Conservation (phyloP, 1,139 yeast genomes). For the Lodderomyces theae region DNA sequence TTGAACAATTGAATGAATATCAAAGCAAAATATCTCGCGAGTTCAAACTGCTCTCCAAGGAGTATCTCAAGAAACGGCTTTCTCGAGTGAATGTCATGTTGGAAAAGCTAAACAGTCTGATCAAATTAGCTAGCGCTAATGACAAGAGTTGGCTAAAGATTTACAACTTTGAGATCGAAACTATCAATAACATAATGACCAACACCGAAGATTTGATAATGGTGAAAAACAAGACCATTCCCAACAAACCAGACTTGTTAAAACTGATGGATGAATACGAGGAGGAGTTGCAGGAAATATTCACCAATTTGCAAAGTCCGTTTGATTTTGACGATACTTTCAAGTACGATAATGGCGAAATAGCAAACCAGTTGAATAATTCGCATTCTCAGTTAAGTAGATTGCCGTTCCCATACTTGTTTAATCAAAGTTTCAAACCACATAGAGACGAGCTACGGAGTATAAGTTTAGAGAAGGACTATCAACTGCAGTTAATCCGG, state of each 20-base stretch:
- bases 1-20: constrained; percentile 29
- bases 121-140: constrained; percentile 27
- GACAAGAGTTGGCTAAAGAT: constrained; percentile 37
- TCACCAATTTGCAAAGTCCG: constrained; percentile 34
- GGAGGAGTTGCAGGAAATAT: constrained; percentile 27
- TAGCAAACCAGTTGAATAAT: constrained; percentile 2
- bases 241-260: constrained; percentile 20
- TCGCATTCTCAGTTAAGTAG: constrained; percentile 10
- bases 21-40: constrained; percentile 33
- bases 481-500: constrained; percentile 27
- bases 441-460: constrained; percentile 26
- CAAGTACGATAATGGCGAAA: constrained; percentile 12
- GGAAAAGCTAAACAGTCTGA: constrained; percentile 25
- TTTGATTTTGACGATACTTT: constrained; percentile 30
- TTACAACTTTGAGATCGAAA: constrained; percentile 33
- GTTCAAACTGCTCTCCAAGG: constrained; percentile 27
- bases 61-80: constrained; percentile 31
- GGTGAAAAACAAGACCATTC: constrained; percentile 16
- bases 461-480: constrained; percentile 28
- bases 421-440: constrained; percentile 25
- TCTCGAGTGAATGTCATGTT: constrained; percentile 32
- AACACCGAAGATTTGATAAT: constrained; percentile 34
- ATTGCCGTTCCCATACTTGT: constrained; percentile 32
- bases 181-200: constrained; percentile 31
- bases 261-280: constrained; percentile 28